Base-by-base conservation (phyloP, 192 early-diverging fungal genomes). In the Entomortierella parvispora region DNA sequence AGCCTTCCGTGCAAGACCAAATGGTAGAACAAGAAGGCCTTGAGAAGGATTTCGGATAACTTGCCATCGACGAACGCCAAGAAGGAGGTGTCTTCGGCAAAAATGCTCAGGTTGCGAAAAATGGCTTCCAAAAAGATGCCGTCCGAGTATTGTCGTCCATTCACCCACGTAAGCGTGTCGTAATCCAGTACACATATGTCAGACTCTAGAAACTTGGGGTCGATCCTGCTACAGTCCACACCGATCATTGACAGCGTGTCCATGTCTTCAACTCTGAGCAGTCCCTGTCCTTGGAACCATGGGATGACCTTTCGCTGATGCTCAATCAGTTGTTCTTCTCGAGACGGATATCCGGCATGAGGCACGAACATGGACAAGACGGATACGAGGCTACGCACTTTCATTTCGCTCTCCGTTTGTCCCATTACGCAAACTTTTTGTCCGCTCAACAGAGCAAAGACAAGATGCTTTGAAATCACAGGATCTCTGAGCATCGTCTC, bases 371-470 rank as follows among this genome's bases (percentile, higher is more conserved):
- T 62, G n/a, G 74, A 55, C 33, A 77, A 28, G 4, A 68, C 66
- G 17, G 65, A 50, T 2, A 77, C 61, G 32, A 77, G 28, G 3
- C 58, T 23, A 17, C 74, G 31, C 14, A 77, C 61, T n/a, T 77
- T 77, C 9, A 46, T 25, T 29, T 77, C 74, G 15, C 48, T 68
- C 48, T 77, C 74, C 2, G 54, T 68, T 25, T 49, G 43, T 0
- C 74, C 74, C 74, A 77, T 77, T 3, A 77, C 42, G 34, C 74
- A 77, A 3, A 77, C 58, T 40, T 65, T 62, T 48, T 64, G 74
- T 11, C 74, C 74, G 33, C 65, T 77, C 7, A 77, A 25, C 4
- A 77, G 55, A 10, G 65, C 74, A 59, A 77, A 68, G 26, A 58
- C 74, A 4, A 77, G 60, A 26, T 77, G 65, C 10, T 77, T 77